Evolutionary conservation across 176 grass and related monocot species (phyloP).

Genomic region (Lolium multiflorum): DNA sequence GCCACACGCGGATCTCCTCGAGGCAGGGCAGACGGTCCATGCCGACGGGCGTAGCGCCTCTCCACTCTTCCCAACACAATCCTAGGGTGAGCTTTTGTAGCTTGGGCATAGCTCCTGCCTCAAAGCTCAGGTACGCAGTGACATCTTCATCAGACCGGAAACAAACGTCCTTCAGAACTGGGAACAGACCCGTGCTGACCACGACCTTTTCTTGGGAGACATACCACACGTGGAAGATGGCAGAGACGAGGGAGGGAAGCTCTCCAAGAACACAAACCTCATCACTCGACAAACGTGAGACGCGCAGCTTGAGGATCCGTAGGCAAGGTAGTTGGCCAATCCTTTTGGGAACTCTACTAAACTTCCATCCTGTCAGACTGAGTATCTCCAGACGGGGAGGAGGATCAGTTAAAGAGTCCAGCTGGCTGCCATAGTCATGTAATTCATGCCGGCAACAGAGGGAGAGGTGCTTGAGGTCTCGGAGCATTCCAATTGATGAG

Average conservation of each 20-base stretch:
- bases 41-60: not conserved
- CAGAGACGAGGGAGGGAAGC: not conserved
- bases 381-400: not conserved
- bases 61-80: not conserved
- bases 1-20: not conserved
- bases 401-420: not conserved
- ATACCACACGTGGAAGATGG: rapidly evolving
- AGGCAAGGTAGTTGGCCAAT: not conserved
- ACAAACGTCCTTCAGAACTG: rapidly evolving
- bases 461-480: not conserved
- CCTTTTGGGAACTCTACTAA: not conserved
- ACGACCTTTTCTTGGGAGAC: not conserved
- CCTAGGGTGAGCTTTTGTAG: rapidly evolving
- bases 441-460: rapidly evolving
- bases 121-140: not conserved
- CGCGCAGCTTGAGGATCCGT: rapidly evolving
- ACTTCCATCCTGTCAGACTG: rapidly evolving
- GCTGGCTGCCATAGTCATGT: too few relatives aligned
- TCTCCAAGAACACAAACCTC: not conserved
- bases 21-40: not conserved
- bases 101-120: too few relatives aligned
- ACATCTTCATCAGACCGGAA: not conserved
- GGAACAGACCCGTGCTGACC: not conserved
- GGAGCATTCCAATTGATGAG: not conserved
- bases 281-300: not conserved